A percentile compares a stretch with the other conserved stretches of the same genome.
Evolutionary conservation across 2,329 filamentous ascomycete species (phyloP).

Genomic region (Xylariaceae sp.): DNA sequence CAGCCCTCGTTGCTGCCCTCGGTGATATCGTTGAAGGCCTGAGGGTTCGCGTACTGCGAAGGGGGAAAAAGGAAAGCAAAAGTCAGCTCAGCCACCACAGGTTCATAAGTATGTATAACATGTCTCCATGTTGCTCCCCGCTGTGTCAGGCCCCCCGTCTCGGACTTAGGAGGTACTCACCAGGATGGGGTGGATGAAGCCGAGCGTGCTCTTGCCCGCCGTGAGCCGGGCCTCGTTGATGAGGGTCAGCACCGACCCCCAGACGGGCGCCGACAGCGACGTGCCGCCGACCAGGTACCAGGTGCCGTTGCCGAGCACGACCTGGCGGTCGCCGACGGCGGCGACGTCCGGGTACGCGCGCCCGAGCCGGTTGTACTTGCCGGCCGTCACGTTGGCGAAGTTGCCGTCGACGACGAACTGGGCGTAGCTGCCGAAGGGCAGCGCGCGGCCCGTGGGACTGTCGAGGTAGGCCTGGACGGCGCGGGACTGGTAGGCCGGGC

Average conservation of each 20-base stretch:
- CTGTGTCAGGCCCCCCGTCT: no score
- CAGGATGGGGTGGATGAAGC: slow-evolving; percentile 44
- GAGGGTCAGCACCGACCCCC: slow-evolving; percentile 43
- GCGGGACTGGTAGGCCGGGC: slow-evolving; percentile 31
- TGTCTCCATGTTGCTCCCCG: no score
- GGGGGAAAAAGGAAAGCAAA: no score
- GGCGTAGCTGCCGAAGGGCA: slow-evolving; percentile 14
- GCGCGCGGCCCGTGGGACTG: slow-evolving; percentile 13
- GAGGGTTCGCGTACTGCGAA: slow-evolving; percentile 34
- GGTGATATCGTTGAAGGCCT: slow-evolving; percentile 32
- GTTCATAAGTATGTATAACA: no score
- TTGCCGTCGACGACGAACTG: slow-evolving; percentile 19
- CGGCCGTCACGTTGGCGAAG: slow-evolving; percentile 28
- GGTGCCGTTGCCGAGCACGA: slow-evolving; percentile 19
- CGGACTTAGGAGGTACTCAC: no score
- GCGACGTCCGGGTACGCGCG: slow-evolving; percentile 32
- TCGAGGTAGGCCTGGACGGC: slow-evolving; percentile 32
- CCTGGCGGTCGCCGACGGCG: slow-evolving; percentile 33
- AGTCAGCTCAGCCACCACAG: no score
- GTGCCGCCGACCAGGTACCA: slow-evolving; percentile 38
- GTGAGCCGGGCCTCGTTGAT: slow-evolving; percentile 43
- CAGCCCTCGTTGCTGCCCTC: slow-evolving; percentile 30
- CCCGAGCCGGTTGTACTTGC: slow-evolving; percentile 27
- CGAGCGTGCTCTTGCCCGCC: slow-evolving; percentile 37
- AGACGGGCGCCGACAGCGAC: slow-evolving; percentile 49